Conservation (phyloP, 208 protist species). For the Acanthamoeba triangularis region DNA sequence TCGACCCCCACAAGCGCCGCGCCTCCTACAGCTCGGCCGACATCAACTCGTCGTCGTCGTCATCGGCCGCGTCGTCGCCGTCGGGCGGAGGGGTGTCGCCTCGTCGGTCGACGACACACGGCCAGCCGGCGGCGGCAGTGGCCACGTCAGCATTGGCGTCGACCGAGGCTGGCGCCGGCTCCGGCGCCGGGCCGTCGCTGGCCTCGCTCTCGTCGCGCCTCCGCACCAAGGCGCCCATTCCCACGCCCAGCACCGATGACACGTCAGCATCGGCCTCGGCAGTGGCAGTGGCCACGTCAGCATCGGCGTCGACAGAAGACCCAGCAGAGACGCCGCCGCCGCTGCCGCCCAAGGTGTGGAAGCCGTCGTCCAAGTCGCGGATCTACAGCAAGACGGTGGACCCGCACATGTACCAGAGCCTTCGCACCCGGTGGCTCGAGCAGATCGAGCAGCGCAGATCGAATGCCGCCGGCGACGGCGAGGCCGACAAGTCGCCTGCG, state of each 20-base stretch:
- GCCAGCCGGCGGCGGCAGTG: not conserved
- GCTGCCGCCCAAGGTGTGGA: constrained; percentile 63
- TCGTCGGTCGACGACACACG: not conserved
- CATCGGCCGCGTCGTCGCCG: not conserved
- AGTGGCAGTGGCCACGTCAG: too few species aligned
- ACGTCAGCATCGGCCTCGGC: not conserved
- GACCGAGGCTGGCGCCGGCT: not conserved
- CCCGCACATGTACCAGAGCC: constrained; percentile 49
- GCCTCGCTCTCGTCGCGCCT: constrained; percentile 1
- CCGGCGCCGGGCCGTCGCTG: not conserved
- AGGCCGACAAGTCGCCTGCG: not conserved
- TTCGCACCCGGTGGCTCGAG: not conserved
- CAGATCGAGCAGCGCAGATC: constrained; percentile 10
- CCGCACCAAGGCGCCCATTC: constrained; percentile 29
- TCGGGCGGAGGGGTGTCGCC: not conserved
- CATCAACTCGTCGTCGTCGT: not conserved
- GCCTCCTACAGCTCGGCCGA: constrained; percentile 22
- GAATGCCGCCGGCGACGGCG: not conserved
- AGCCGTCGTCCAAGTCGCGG: constrained; percentile 22
- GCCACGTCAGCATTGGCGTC: not conserved
- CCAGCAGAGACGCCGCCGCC: not conserved
- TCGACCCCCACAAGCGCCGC: not conserved
- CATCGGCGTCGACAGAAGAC: not conserved
- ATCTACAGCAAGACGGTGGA: constrained; percentile 65
- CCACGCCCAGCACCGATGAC: not conserved